Base-by-base conservation (phyloP, 164 flowering plant genomes). In the Annona cherimola region DNA sequence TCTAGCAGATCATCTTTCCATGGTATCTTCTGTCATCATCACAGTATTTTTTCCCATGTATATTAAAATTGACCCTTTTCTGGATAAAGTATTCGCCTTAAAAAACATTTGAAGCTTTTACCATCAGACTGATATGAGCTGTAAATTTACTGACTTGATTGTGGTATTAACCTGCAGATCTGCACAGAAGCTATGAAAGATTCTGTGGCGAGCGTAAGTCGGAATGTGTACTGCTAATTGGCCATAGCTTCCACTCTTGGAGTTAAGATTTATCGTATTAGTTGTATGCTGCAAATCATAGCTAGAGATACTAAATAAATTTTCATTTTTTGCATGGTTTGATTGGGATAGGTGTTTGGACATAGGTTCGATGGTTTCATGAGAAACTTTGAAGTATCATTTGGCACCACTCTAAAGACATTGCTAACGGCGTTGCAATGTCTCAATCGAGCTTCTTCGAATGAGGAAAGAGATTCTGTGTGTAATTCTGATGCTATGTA, bases 141-240 rank as follows among this genome's bases (percentile, higher is more conserved):
- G 60, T 44, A 45, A 8, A 72, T 65, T 45, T 19, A 42, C 57
- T 66, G 50, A 66, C 55, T 74, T n/a, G 70, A 72, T 1, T 68
- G 42, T n/a, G 55, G 45, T 41, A 19, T 26, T 64, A 7, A 1
- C 1, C 67, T 86, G 85, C 88, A 95, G 99, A 80, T 93, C 66
- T 95, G 94, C 79, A 72, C 85, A 57, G 81, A 83, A 67, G 96
- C 97, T 55, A 86, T 93, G 67, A 79, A 83, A 75, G 98, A 93
- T 81, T 90, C 98, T 68, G 72, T 95, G 71, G 81, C 83, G 80
- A 89, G 88, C 86, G 99, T 95, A 91, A 89, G 99, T 75, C 64
- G 69, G 76, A 79, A 63, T 57, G 43, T 67, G 57, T 75, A 75
- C 69, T 72, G 74, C 73, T 76, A 71, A 45, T 75, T 74, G 59